Conservation (phyloP, 371 early-diverging fungal genomes). For the Conidiobolus incongruus region DNA sequence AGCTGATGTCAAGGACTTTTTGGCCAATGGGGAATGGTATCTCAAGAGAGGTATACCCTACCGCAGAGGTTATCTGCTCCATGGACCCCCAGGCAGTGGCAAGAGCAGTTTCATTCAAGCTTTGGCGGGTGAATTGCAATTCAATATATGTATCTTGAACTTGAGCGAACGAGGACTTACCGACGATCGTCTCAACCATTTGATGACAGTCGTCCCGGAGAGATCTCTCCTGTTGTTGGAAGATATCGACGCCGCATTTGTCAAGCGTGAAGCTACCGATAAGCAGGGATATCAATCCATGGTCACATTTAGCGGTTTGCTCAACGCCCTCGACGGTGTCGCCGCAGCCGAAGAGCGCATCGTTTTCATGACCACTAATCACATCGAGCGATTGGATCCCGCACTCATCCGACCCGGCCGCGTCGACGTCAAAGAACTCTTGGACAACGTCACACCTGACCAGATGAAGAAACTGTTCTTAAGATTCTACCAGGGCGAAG, state of each 20-base stretch:
- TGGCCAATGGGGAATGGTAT: constrained; percentile 83
- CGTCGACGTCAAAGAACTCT: constrained; percentile 79
- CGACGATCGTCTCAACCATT: constrained; percentile 84
- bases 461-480: constrained; percentile 72
- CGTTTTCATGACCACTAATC: constrained; percentile 99
- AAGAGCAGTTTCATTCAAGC: constrained; percentile 97
- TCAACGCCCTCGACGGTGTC: constrained; percentile 98
- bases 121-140: constrained; percentile 89
- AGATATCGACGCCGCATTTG: constrained; percentile 98
- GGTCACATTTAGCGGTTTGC: constrained; percentile 95
- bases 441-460: constrained; percentile 59
- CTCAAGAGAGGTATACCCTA: constrained; percentile 89
- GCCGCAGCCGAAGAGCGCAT: constrained; percentile 94
- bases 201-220: constrained; percentile 84
- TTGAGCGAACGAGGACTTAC: constrained; percentile 83
- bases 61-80: constrained; percentile 88
- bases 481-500: constrained; percentile 54
- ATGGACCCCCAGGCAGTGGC: constrained; percentile 98
- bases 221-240: constrained; percentile 93
- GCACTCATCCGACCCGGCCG: constrained; percentile 97
- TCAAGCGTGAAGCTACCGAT: constrained; percentile 28
- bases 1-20: constrained; percentile 66
- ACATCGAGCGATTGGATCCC: constrained; percentile 85
- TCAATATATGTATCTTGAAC: constrained; percentile 93
- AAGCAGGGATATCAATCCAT: constrained; percentile 62